A percentile compares a stretch with the other conserved stretches of the same genome.
Conservation (phyloP, 2,329 filamentous ascomycete species). For the Ascosphaera apis region DNA sequence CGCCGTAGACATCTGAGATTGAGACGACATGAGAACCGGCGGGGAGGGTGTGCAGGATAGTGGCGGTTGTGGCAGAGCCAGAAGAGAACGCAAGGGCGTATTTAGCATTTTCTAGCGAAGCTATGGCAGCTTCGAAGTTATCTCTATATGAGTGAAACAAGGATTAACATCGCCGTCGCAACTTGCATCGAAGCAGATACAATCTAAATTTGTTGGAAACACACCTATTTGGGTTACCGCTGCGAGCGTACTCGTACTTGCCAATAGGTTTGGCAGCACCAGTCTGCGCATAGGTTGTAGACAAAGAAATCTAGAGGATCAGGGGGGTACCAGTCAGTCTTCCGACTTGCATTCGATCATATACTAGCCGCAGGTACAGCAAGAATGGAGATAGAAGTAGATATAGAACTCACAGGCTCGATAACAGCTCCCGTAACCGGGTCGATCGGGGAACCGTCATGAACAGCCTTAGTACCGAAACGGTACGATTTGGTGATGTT, state of each 20-base stretch:
- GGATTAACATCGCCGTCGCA: conserved; percentile 1
- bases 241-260: conserved; percentile 78
- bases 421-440: conserved; percentile 86
- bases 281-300: conserved; percentile 87
- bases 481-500: conserved; percentile 43
- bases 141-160: conserved; percentile 25
- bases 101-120: conserved; percentile 75
- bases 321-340: conserved; percentile 6
- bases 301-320: conserved; percentile 52
- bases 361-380: background rate
- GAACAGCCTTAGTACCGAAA: conserved; percentile 86
- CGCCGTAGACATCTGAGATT: conserved; percentile 92
- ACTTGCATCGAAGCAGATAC: conserved; percentile 1
- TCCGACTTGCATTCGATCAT: too few relatives aligned
- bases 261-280: conserved; percentile 72
- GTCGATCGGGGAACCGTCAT: conserved; percentile 80
- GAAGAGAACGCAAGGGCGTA: conserved; percentile 88
- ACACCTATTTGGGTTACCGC: conserved; percentile 69
- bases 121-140: conserved; percentile 82
- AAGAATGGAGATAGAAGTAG: background rate
- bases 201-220: conserved; percentile 5
- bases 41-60: conserved; percentile 77
- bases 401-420: conserved; percentile 35
- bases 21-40: conserved; percentile 84
- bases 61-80: conserved; percentile 81